Base-by-base conservation (phyloP, 2,329 filamentous ascomycete genomes). In the Fusarium domesticum region DNA sequence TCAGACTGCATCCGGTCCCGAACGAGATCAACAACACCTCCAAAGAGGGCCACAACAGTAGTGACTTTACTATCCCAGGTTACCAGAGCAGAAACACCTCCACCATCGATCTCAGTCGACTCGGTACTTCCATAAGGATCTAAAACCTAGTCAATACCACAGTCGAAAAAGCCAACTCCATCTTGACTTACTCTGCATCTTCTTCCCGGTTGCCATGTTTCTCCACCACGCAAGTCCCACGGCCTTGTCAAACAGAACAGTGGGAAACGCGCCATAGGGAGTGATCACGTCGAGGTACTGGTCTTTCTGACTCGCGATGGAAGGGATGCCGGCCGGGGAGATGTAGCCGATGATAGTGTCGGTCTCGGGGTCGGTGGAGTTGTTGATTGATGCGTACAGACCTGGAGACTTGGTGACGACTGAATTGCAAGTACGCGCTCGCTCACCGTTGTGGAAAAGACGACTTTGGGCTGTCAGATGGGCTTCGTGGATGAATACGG, bases 31-130 rank as follows among this genome's bases (percentile, higher is more conserved):
- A 55, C 51, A 1, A 69, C 66, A 1, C 69, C 70, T 2, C 68
- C 69, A 4, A 71, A 51, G 0, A 72, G 54, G 0, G 69, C 63
- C 15, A 64, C 56, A 1, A 71, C 68, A 0, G 68, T 72, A 8
- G 67, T 67, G 6, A 72, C 55, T 42, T 72, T 72, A 50, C 68
- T 71, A 39, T 72, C 70, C 70, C 70, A 72, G 1, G 67, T 70
- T 3, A 72, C 57, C 5, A 72, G 63, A 2, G 66, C 64, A 1
- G 68, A 70, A 15, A 69, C 63, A 0, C 61, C 58, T 10, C 64
- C 59, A 8, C 70, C 70, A 38, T 72, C 69, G 2, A 68, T 50
- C 14, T 66, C 57, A 5, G 65, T 65, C 2, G 67, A 66, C 49
- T 72, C 70, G 2, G 68, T 70, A 54, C 67, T 71, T 10, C 70